Evolutionary conservation across 805 yeast genomes (phyloP).

Genomic region (Tanozyma kutaoensis): DNA sequence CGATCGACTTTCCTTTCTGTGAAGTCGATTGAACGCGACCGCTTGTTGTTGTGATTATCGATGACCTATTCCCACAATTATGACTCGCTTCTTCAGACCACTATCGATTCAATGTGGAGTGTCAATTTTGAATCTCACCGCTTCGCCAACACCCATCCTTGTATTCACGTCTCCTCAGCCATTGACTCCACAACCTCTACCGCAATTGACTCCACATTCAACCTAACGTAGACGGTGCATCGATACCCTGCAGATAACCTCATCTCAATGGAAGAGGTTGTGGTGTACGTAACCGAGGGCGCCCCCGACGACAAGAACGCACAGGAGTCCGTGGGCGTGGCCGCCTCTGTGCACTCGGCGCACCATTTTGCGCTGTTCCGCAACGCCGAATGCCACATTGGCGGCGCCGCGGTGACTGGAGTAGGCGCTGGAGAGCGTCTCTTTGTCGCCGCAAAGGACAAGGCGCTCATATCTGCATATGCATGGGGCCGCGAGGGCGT

Average conservation of each 20-base stretch:
- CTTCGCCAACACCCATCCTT: too few relatives aligned
- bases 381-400: constrained; percentile 32
- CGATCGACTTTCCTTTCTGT: too few relatives aligned
- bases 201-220: too few relatives aligned
- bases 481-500: constrained; percentile 57
- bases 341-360: constrained; percentile 32
- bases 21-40: too few relatives aligned
- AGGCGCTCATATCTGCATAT: constrained; percentile 67
- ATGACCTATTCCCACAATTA: too few relatives aligned
- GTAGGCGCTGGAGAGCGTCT: constrained; percentile 35
- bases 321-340: constrained; percentile 25
- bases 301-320: constrained; percentile 30
- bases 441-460: constrained; percentile 52
- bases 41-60: too few relatives aligned
- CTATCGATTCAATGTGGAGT: too few relatives aligned
- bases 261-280: constrained; percentile 33
- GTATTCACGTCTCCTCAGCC: too few relatives aligned
- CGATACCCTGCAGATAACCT: not conserved
- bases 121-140: too few relatives aligned
- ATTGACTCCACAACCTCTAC: too few relatives aligned
- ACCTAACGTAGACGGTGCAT: too few relatives aligned
- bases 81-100: too few relatives aligned
- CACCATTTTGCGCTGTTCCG: constrained; percentile 37
- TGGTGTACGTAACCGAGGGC: constrained; percentile 33
- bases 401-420: constrained; percentile 36